phyloP scores from a whole-genome alignment of 805 yeast species.

The Starmerella vaccinii region DNA sequence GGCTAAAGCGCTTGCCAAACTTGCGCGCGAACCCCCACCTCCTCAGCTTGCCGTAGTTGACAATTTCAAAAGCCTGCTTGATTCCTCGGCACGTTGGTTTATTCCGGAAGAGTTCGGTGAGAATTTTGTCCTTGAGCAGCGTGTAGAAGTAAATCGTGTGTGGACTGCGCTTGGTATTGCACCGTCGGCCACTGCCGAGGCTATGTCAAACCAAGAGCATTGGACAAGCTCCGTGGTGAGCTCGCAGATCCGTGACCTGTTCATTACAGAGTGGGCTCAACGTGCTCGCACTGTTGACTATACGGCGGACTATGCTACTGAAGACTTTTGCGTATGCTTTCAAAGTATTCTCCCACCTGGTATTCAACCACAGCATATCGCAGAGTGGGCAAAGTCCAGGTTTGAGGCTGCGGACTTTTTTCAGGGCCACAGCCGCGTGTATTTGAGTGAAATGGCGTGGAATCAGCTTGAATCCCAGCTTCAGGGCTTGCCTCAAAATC shows the following conservation, averaged over 20 bases:
- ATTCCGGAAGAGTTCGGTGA: slow-evolving; percentile 13
- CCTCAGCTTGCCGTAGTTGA: slow-evolving; percentile 18
- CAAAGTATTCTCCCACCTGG: slow-evolving; percentile 29
- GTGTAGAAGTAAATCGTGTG: slow-evolving; percentile 29
- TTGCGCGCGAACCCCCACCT: slow-evolving; percentile 7
- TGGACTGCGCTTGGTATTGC: slow-evolving; percentile 33
- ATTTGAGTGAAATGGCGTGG: slow-evolving; percentile 34
- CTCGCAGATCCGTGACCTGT: slow-evolving; percentile 31
- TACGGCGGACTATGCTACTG: slow-evolving; percentile 34
- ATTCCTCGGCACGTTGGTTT: slow-evolving; percentile 26
- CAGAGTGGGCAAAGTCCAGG: slow-evolving; percentile 30
- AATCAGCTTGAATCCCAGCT: slow-evolving; percentile 29
- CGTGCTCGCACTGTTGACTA: slow-evolving; percentile 29
- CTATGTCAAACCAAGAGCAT: slow-evolving; percentile 21
- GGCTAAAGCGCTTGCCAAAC: slow-evolving; percentile 16
- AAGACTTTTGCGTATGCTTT: slow-evolving; percentile 32
- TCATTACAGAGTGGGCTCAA: slow-evolving; percentile 33
- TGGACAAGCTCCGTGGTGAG: slow-evolving; percentile 34
- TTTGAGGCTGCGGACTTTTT: slow-evolving; percentile 31
- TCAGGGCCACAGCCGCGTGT: slow-evolving; percentile 31
- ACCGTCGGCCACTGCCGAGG: slow-evolving; percentile 25
- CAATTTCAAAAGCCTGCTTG: slow-evolving; percentile 22
- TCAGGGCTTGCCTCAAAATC: neutral
- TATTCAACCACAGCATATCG: slow-evolving; percentile 24
- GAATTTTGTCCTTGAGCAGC: slow-evolving; percentile 22